Percentiles rank a stretch among this genome's conserved stretches.
Evolutionary conservation across 2,329 filamentous ascomycete genomes (phyloP).

Genomic region (Pestalotiopsis sp.): DNA sequence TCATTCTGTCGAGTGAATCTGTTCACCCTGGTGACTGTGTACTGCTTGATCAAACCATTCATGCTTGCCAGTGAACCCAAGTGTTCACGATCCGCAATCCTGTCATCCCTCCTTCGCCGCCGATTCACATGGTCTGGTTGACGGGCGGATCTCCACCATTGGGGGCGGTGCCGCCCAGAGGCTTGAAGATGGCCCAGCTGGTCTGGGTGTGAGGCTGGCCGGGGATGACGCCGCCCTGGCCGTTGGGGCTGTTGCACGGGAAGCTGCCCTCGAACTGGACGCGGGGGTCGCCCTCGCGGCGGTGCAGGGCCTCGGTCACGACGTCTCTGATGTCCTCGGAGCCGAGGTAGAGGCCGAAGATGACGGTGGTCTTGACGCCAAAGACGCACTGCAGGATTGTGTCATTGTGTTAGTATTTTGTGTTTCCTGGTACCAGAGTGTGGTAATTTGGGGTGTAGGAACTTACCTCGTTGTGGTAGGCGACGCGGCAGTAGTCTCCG

Average conservation of each 20-base stretch:
- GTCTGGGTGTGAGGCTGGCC: not conserved
- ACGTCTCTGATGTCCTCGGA: not conserved
- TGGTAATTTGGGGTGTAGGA: not conserved
- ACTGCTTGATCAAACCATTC: no score
- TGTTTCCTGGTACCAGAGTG: not conserved
- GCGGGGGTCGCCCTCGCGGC: not conserved
- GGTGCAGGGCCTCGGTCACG: not conserved
- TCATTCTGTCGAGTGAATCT: no score
- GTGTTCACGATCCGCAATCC: not conserved
- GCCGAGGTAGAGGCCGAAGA: not conserved
- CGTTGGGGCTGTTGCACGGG: not conserved
- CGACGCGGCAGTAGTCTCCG: not conserved
- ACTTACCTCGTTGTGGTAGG: not conserved
- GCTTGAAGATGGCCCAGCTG: not conserved
- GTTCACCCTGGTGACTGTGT: no score
- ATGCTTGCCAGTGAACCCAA: no score
- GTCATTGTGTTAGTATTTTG: not conserved
- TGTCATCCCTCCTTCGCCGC: not conserved
- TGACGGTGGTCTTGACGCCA: not conserved
- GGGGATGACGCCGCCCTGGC: not conserved
- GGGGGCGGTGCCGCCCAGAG: not conserved
- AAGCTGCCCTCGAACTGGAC: not conserved
- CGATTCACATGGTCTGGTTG: not conserved
- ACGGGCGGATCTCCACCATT: not conserved
- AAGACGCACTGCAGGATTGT: not conserved